phyloP scores from a whole-genome alignment of 345 rosid genomes.

The Bruguiera gymnorhiza region DNA sequence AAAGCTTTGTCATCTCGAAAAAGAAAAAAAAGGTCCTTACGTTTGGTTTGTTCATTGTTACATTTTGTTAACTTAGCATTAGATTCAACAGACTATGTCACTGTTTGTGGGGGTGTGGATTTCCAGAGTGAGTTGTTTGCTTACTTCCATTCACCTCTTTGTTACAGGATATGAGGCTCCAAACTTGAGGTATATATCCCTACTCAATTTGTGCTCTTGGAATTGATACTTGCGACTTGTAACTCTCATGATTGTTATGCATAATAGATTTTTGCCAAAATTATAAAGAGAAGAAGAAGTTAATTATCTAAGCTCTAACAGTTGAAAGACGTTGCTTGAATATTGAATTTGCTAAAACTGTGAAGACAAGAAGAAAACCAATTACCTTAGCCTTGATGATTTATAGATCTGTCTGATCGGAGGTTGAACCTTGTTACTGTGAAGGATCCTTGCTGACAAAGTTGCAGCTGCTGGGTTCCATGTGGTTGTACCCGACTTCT shows the following conservation, averaged over 20 bases:
- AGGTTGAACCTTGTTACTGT: background rate
- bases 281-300: too few relatives aligned
- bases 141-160: background rate
- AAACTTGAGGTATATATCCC: conserved; percentile 11
- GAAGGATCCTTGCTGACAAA: conserved; percentile 23
- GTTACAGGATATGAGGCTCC: conserved; percentile 18
- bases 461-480: conserved; percentile 22
- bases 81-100: background rate
- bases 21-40: too few relatives aligned
- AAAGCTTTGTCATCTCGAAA: too few relatives aligned
- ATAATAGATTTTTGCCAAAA: too few relatives aligned
- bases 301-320: too few relatives aligned
- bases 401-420: background rate
- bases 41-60: background rate
- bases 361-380: too few relatives aligned
- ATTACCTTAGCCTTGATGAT: background rate
- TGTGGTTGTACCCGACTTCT: conserved; percentile 17
- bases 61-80: background rate
- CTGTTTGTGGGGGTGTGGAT: too few relatives aligned
- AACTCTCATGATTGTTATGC: background rate
- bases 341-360: background rate
- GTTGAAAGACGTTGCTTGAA: too few relatives aligned
- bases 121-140: background rate
- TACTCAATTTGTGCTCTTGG: background rate
- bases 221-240: background rate